A percentile compares a stretch with the other conserved stretches of the same genome.
Conservation (phyloP, 23 red algal species). For the Cyanidium caldarium region DNA sequence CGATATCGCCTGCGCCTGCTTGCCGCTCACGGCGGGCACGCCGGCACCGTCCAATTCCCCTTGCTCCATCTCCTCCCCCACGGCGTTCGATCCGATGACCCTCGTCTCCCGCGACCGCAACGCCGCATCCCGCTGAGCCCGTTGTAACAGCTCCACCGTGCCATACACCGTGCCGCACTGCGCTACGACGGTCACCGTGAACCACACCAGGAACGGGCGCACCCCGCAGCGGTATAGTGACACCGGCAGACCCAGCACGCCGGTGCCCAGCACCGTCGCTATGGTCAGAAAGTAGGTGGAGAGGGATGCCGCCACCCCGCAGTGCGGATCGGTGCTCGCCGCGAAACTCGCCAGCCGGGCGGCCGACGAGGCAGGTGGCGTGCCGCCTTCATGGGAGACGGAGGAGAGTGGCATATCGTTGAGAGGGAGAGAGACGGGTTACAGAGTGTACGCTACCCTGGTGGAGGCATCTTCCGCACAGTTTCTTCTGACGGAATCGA, state of each 20-base stretch:
- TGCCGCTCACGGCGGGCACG: neutral
- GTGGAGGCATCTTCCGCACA: too few species aligned
- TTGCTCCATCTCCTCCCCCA: neutral
- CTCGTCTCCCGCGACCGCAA: neutral
- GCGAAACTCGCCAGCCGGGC: too few species aligned
- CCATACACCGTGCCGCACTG: constrained; percentile 27
- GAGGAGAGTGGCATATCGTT: too few species aligned
- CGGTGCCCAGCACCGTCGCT: constrained; percentile 69
- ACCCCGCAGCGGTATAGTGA: constrained; percentile 45
- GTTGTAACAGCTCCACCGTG: constrained; percentile 64
- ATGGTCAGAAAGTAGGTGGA: constrained; percentile 28
- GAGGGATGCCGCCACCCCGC: neutral
- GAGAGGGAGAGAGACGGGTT: too few species aligned
- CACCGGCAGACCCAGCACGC: constrained; percentile 75
- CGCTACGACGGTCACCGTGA: constrained; percentile 29
- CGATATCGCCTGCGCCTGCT: neutral
- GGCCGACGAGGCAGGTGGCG: too few species aligned
- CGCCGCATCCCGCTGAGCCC: constrained; percentile 14
- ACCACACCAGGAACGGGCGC: constrained; percentile 35
- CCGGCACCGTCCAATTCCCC: neutral
- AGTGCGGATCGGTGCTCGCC: neutral
- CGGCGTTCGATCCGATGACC: neutral
- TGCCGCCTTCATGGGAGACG: too few species aligned
- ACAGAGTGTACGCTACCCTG: too few species aligned
- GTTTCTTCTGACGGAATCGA: too few species aligned